A percentile compares a stretch with the other conserved stretches of the same genome.
These are phyloP conservation scores for Comarum palustre DNA, from an alignment of 306 rosid genomes.

Conservation along the genomic window DNA sequence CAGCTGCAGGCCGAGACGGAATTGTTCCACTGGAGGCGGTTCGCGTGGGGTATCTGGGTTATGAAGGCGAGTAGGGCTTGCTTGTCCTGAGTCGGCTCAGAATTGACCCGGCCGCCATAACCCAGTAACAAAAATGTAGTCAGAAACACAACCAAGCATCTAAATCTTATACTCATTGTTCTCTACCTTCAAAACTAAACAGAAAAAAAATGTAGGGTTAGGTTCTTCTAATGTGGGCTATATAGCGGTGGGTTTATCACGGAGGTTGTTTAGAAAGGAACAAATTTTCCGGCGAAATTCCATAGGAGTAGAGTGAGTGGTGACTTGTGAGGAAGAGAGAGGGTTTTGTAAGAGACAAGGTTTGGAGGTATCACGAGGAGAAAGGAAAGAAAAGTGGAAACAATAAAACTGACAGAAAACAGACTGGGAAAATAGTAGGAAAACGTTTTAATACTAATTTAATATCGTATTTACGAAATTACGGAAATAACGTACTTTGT, in stretches of 20 bases:
- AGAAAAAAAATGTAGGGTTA: neutral
- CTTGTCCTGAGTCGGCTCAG: conserved; percentile 83
- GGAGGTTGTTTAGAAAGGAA: conserved; percentile 17
- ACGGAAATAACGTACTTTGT: neutral
- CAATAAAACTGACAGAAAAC: conserved; percentile 27
- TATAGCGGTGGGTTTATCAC: conserved; percentile 9
- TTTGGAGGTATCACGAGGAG: conserved; percentile 44
- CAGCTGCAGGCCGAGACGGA: conserved; percentile 75
- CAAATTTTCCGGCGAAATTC: conserved; percentile 37
- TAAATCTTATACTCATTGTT: conserved; percentile 36
- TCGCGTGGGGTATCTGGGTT: conserved; percentile 53
- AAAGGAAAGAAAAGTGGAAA: conserved; percentile 19
- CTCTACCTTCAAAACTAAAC: conserved; percentile 2
- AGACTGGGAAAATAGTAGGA: conserved; percentile 27
- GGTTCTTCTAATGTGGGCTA: neutral
- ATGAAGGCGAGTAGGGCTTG: conserved; percentile 79
- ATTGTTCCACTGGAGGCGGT: conserved; percentile 75
- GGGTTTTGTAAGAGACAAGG: conserved; percentile 27
- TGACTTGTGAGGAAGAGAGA: neutral
- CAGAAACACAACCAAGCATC: conserved; percentile 13
- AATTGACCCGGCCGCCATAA: conserved; percentile 26
- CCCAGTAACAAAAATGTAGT: conserved; percentile 27
- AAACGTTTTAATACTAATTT: conserved; percentile 20
- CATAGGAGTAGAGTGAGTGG: conserved; percentile 35
- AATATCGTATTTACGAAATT: neutral